Evolutionary conservation across 75 land plant genomes (phyloP).

Genomic region (Selaginella moellendorffii): DNA sequence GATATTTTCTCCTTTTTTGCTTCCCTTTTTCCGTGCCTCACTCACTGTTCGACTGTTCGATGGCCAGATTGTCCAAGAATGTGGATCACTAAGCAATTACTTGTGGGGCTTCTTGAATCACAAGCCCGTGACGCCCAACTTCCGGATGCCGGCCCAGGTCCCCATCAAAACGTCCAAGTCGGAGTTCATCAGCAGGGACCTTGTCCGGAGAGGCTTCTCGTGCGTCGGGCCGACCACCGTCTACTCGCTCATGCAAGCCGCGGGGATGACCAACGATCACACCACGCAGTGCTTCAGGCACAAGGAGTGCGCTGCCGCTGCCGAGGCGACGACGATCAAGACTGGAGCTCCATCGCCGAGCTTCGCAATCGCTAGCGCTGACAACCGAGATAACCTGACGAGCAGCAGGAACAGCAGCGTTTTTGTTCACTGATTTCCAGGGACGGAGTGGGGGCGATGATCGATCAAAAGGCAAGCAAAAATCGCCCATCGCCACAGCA

Average conservation of each 20-base stretch:
- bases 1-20: no score
- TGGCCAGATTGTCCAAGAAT: conserved; percentile 1
- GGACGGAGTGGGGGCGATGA: no score
- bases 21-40: no score
- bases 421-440: no score
- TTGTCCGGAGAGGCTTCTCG: neutral
- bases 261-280: conserved; percentile 6
- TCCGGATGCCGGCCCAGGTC: neutral
- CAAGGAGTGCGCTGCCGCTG: neutral
- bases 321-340: no score
- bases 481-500: no score
- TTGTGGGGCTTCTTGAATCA: conserved; percentile 3
- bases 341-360: no score
- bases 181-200: neutral
- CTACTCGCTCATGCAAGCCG: conserved; percentile 5
- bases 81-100: neutral
- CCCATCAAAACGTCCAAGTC: conserved; percentile 1
- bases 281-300: conserved; percentile 1
- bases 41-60: no score
- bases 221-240: neutral
- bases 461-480: no score
- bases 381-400: no score
- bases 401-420: no score
- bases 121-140: neutral
- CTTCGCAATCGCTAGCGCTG: no score